phyloP scores from a whole-genome alignment of 805 yeast genomes.

The Starmerella geochares region DNA sequence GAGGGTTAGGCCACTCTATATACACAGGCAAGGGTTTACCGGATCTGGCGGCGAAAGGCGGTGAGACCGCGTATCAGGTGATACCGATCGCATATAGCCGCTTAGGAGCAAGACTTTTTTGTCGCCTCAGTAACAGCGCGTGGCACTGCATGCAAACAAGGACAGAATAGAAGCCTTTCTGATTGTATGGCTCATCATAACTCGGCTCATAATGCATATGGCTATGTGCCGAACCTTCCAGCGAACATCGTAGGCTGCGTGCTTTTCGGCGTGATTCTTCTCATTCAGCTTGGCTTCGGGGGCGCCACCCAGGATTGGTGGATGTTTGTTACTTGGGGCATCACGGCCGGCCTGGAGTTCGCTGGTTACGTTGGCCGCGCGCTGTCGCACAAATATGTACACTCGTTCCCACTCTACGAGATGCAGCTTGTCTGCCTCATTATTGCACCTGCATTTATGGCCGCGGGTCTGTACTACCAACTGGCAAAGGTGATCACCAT shows the following conservation, averaged over 20 bases:
- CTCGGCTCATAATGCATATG: slow-evolving; percentile 9
- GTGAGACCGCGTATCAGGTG: neutral
- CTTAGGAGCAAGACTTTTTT: neutral
- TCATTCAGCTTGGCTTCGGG: slow-evolving; percentile 38
- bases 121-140: neutral
- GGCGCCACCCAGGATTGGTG: slow-evolving; percentile 48
- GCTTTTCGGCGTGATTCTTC: slow-evolving; percentile 43
- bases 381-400: slow-evolving; percentile 34
- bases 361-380: slow-evolving; percentile 59
- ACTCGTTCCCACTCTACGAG: slow-evolving; percentile 38
- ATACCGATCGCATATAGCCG: neutral
- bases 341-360: slow-evolving; percentile 51
- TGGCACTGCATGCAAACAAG: neutral
- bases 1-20: neutral
- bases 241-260: slow-evolving; percentile 52
- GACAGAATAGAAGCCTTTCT: neutral
- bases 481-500: slow-evolving; percentile 57
- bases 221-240: slow-evolving; percentile 39
- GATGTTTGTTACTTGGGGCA: slow-evolving; percentile 48
- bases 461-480: slow-evolving; percentile 72
- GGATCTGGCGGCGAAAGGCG: neutral
- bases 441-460: slow-evolving; percentile 70
- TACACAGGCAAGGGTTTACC: slow-evolving; percentile 1
- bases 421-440: slow-evolving; percentile 62
- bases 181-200: neutral